Percentiles rank a stretch among this genome's conserved stretches.
phyloP scores from a whole-genome alignment of 306 rosid genomes.

The Begonia loranthoides region DNA sequence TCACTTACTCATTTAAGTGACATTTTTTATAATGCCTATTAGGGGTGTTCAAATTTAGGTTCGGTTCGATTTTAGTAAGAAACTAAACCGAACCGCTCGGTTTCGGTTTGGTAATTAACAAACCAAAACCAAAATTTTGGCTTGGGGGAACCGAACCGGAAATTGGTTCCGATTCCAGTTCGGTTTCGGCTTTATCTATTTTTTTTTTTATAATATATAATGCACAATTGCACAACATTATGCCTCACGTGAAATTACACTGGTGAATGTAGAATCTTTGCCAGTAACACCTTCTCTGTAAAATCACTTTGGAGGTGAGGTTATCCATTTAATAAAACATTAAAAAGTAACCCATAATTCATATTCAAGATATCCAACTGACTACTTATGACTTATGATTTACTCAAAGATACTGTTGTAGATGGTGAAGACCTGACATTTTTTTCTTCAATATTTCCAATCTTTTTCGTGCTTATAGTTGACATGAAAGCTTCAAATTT shows the following conservation, averaged over 20 bases:
- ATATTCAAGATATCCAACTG: constrained; percentile 11
- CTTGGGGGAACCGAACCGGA: no score
- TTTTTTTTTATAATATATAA: no score
- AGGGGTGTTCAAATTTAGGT: no score
- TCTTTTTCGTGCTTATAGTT: constrained; percentile 29
- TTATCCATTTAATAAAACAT: constrained; percentile 10
- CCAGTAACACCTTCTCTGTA: constrained; percentile 74
- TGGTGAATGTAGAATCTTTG: constrained; percentile 31
- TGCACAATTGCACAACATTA: no score
- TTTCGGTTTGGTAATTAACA: no score
- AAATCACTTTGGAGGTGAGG: constrained; percentile 27
- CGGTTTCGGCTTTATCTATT: no score
- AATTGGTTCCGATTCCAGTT: no score
- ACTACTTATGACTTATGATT: not conserved
- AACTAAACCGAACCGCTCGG: no score
- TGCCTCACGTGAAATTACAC: constrained; percentile 41
- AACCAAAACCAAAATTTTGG: no score
- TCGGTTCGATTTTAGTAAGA: no score
- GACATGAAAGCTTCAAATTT: constrained; percentile 30
- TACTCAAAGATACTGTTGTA: constrained; percentile 1
- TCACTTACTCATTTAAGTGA: no score
- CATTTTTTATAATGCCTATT: no score
- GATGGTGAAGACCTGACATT: constrained; percentile 44
- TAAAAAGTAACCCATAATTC: constrained; percentile 9
- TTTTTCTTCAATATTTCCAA: constrained; percentile 38